Evolutionary conservation across 1,284 basidiomycete genomes (phyloP).

Genomic region (Baeospora myosura): DNA sequence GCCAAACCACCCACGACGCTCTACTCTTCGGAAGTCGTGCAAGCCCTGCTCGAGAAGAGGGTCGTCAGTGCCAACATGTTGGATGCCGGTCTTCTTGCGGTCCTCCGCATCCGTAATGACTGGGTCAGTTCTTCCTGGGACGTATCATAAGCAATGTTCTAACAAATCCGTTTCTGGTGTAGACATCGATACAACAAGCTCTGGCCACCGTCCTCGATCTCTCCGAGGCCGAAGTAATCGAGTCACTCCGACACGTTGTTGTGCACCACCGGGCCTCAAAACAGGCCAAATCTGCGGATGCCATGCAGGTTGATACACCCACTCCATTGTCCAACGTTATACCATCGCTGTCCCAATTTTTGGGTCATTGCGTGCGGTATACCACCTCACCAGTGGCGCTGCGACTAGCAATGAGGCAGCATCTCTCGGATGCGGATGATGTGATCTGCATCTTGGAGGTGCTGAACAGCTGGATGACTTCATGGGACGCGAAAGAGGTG

Average conservation of each 20-base stretch:
- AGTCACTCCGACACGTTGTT: conserved; percentile 39
- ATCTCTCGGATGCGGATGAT: conserved; percentile 47
- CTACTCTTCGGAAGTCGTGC: conserved; percentile 49
- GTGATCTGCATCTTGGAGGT: conserved; percentile 42
- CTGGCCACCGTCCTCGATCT: conserved; percentile 51
- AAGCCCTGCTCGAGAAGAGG: conserved; percentile 43
- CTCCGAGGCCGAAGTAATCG: conserved; percentile 52
- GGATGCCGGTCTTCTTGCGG: conserved; percentile 44
- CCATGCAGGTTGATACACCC: conserved; percentile 52
- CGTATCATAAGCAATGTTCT: conserved; percentile 1
- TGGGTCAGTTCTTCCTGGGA: conserved; percentile 44
- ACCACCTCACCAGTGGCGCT: conserved; percentile 43
- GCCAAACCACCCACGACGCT: conserved; percentile 25
- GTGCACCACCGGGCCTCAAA: conserved; percentile 22
- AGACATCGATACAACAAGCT: conserved; percentile 51
- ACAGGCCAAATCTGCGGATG: conserved; percentile 25
- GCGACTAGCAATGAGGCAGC: conserved; percentile 47
- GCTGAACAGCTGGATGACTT: conserved; percentile 48
- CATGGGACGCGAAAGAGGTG: conserved; percentile 26
- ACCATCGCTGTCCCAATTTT: conserved; percentile 42
- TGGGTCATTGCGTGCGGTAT: conserved; percentile 46
- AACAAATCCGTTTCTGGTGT: conserved; percentile 6
- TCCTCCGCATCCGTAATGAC: conserved; percentile 45
- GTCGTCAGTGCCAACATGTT: conserved; percentile 56
- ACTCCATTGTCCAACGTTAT: conserved; percentile 19